Percentiles rank a stretch among this genome's conserved stretches.
phyloP scores from a whole-genome alignment of 1,139 yeast species.

The Kluyveromyces marxianus region DNA sequence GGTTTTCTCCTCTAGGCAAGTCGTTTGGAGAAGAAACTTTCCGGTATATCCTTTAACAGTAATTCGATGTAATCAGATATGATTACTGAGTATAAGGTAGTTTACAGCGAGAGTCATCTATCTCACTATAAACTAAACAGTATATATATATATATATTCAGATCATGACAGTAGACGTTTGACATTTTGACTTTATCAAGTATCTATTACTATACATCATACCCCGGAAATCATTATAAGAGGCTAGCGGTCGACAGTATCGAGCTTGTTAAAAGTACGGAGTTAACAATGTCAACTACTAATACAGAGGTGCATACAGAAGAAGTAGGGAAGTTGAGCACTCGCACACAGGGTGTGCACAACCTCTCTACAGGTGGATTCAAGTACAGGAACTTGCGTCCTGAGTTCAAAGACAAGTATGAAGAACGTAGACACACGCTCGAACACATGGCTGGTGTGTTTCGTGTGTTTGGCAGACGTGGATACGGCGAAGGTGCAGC shows the following conservation, averaged over 20 bases:
- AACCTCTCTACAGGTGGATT: conserved; percentile 14
- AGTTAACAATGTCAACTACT: background rate
- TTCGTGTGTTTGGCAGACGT: conserved; percentile 64
- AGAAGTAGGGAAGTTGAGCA: background rate
- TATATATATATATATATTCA: background rate
- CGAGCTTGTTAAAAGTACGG: no score
- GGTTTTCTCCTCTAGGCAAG: background rate
- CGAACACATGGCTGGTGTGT: conserved; percentile 74
- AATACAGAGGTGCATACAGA: background rate
- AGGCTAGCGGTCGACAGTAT: no score
- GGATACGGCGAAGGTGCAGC: conserved; percentile 71
- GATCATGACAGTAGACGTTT: no score
- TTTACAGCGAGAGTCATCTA: background rate
- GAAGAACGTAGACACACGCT: conserved; percentile 53
- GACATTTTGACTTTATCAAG: no score
- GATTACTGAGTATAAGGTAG: background rate
- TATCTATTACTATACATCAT: no score
- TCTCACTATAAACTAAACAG: background rate
- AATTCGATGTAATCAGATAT: no score
- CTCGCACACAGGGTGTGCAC: conserved; percentile 13
- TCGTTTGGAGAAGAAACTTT: background rate
- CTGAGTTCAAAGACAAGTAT: conserved; percentile 41
- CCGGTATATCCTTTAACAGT: no score
- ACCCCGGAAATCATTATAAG: no score
- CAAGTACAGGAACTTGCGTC: conserved; percentile 25